Base-by-base conservation (phyloP, 192 early-diverging fungal genomes). In the Coemansia sp. region DNA sequence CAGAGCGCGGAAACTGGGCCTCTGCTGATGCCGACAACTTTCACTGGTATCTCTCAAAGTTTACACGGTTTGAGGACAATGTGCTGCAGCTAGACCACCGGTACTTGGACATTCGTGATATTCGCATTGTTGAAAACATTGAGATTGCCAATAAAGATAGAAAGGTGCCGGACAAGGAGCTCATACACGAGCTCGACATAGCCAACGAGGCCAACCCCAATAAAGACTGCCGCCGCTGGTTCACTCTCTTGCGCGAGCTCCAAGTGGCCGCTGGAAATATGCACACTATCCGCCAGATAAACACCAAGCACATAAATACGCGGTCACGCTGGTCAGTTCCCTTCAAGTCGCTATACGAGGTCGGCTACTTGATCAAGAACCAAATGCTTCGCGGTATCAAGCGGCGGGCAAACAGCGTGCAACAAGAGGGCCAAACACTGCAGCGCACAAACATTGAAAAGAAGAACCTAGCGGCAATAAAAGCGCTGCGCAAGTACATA, bases 291-390 rank as follows among this genome's bases (percentile, higher is more conserved):
- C 59, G 71, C 4, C 75, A 78, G 48, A 72, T 78, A 2, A 78
- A 78, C 64, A 78, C 75, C 62, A 78, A 78, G 62, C 70, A 73
- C 42, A 78, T 78, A 9, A 78, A 78, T 20, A 73, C 75, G 15
- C 54, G 75, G 12, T 78, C 75, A 2, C 51, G 75, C 23, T 78
- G 75, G 75, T 78, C 75, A 14, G 71, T 78, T 2, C 75, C 75
- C 5, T 78, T 78, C 60, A 72, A 73, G 52, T 78, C 75, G 21
- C 66, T 78, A 25, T 47, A 78, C 26, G 71, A 78, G 38, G 70
- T 72, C 9, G 75, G 75, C 23, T 78, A 66, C 50, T 38, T 78
- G 25, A 73, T 78, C 44, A 78, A 78, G 58, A 78, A 72, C 60
- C 70, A 78, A 37, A 17, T 56, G 11, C 23, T 54, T 5, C 57